Evolutionary conservation across 78 protist genomes (phyloP).

Genomic region (Dictyostelium brefeldianum): DNA sequence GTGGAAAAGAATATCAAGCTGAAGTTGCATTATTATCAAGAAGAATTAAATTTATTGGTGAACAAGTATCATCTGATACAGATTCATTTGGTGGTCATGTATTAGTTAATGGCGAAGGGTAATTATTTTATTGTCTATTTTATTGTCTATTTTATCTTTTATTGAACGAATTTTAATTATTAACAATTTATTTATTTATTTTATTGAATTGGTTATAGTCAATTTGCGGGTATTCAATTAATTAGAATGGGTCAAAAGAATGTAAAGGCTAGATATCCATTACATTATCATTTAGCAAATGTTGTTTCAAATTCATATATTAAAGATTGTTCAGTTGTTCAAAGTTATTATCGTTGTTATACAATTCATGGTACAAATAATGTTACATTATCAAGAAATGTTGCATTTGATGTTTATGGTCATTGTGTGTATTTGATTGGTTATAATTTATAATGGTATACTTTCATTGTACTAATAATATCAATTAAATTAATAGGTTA

Average conservation of each 20-base stretch:
- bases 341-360: conserved; percentile 68
- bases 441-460: no score
- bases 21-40: conserved; percentile 85
- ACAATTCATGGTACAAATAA: conserved; percentile 86
- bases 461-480: no score
- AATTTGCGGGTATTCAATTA: conserved; percentile 75
- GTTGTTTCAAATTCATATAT: conserved; percentile 13
- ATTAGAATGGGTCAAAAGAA: conserved; percentile 88
- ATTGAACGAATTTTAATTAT: no score
- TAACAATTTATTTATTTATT: no score
- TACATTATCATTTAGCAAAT: conserved; percentile 83
- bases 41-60: conserved; percentile 60
- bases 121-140: no score
- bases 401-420: conserved; percentile 84
- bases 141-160: no score
- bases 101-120: conserved; percentile 52
- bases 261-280: conserved; percentile 79
- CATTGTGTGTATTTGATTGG: no score
- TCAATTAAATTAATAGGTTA: no score
- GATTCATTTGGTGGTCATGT: conserved; percentile 72
- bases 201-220: no score
- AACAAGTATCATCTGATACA: conserved; percentile 9
- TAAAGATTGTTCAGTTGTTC: conserved; percentile 49
- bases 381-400: conserved; percentile 36
- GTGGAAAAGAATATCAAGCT: conserved; percentile 86